Conservation (phyloP, 495 filamentous ascomycete species). For the Trichocladium uniseriatum region DNA sequence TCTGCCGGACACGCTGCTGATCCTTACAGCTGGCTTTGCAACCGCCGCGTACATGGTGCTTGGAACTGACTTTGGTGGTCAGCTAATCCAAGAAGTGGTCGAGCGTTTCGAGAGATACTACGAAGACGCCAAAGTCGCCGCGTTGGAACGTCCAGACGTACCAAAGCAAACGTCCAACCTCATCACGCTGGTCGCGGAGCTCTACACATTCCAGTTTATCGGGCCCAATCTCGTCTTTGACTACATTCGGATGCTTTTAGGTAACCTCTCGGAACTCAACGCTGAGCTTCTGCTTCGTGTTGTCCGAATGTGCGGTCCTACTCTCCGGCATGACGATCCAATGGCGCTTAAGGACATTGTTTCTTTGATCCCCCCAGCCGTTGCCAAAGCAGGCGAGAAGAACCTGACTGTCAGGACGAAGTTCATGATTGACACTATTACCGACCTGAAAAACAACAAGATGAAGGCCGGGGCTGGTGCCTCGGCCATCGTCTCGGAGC, state of each 20-base stretch:
- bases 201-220: slow-evolving; percentile 88
- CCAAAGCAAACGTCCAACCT: slow-evolving; percentile 68
- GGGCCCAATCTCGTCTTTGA: slow-evolving; percentile 79
- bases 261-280: slow-evolving; percentile 73
- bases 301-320: slow-evolving; percentile 67
- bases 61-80: slow-evolving; percentile 79
- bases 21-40: slow-evolving; percentile 84
- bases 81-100: slow-evolving; percentile 67
- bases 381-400: slow-evolving; percentile 54
- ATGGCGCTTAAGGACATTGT: slow-evolving; percentile 88
- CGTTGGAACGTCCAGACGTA: slow-evolving; percentile 37
- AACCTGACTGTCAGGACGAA: slow-evolving; percentile 80
- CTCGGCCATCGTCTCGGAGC: slow-evolving; percentile 59
- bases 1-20: slow-evolving; percentile 78
- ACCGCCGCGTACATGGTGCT: slow-evolving; percentile 78
- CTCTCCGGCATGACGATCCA: slow-evolving; percentile 84
- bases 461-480: slow-evolving; percentile 60
- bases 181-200: slow-evolving; percentile 69
- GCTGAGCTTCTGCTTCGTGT: slow-evolving; percentile 83
- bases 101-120: slow-evolving; percentile 55
- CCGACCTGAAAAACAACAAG: slow-evolving; percentile 87
- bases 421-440: slow-evolving; percentile 97
- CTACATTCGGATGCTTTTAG: slow-evolving; percentile 69
- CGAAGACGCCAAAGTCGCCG: slow-evolving; percentile 30
- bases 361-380: slow-evolving; percentile 60